Base-by-base conservation (phyloP, 1,284 basidiomycete genomes). In the Leccinum subatratum region DNA sequence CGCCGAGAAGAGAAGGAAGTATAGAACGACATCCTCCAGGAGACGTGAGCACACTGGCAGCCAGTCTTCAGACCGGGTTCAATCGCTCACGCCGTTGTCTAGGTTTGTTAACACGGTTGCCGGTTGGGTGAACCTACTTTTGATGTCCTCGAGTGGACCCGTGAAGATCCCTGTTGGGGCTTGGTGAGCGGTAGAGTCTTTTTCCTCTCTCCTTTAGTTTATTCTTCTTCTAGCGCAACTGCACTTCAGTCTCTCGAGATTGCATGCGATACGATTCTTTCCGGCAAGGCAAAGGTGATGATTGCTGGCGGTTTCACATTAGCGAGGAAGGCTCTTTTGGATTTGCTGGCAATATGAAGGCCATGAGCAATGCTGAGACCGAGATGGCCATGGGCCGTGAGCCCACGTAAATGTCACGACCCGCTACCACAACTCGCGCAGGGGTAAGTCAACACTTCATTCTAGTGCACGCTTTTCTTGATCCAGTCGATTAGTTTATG, bases 291-390 rank as follows among this genome's bases (percentile, higher is more conserved):
- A 62, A 98, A 98, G 83, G 89, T 99, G 76, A 99, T 98, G 97
- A 90, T 98, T 70, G 92, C 96, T 57, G 97, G 97, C 80, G 96
- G 96, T 67, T 98, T 95, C 81, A 99, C 79, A 88, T 98, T 77
- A 93, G 91, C 72, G 97, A 99, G 80, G 95, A 98, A 79, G 95
- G 95, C 22, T 96, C 95, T 20, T 96, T 88, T 79, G 95, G 97
- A 80, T 96, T 99, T 73, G 96, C 97, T n/a, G n/a, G n/a, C 85
- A 96, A 96, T 84, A 99, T 99, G 96, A 97, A 98, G 81, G 93
- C 92, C 8, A n/a, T 83, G 9, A 95, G 93, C 79, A 98, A 96
- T 76, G 91, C 95, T 5, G 93, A 96, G 78, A 93, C 94, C 48
- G 97, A 99, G 80, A 92, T 98, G 74, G 96, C 96, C 9, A 97